phyloP scores from a whole-genome alignment of 2,329 filamentous ascomycete species.

The Didymella exigua region DNA sequence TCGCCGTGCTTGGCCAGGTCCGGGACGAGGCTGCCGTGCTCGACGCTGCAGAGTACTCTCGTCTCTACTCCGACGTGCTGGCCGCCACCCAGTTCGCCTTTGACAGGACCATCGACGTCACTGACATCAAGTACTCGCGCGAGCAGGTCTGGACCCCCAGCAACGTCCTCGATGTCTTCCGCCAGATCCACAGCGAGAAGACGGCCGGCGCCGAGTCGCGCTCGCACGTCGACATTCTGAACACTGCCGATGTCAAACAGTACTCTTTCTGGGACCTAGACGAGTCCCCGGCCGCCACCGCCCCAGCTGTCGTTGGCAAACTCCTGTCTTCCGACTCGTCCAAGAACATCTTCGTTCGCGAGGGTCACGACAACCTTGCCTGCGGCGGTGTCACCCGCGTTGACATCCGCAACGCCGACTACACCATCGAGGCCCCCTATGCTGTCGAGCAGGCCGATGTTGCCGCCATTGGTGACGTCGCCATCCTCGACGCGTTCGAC shows the following conservation, averaged over 20 bases:
- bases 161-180: slow-evolving; percentile 57
- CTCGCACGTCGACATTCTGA: slow-evolving; percentile 61
- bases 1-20: slow-evolving; percentile 91
- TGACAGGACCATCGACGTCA: slow-evolving; percentile 66
- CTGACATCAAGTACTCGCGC: slow-evolving; percentile 90
- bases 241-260: slow-evolving; percentile 68
- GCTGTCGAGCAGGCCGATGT: slow-evolving; percentile 79
- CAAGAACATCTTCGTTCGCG: slow-evolving; percentile 65
- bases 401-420: slow-evolving; percentile 82
- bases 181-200: slow-evolving; percentile 52
- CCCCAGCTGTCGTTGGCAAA: slow-evolving; percentile 67
- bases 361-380: slow-evolving; percentile 66
- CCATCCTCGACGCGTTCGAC: slow-evolving; percentile 78
- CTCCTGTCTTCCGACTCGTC: slow-evolving; percentile 65
- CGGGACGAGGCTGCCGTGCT: slow-evolving; percentile 71
- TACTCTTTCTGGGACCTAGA: slow-evolving; percentile 96
- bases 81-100: slow-evolving; percentile 75
- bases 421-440: slow-evolving; percentile 84
- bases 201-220: slow-evolving; percentile 44
- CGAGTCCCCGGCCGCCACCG: slow-evolving; percentile 68
- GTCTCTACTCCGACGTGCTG: slow-evolving; percentile 88
- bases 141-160: slow-evolving; percentile 67
- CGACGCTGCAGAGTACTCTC: slow-evolving; percentile 79
- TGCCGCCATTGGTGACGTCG: slow-evolving; percentile 77
- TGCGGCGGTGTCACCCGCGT: slow-evolving; percentile 81